Base-by-base conservation (phyloP, 2,329 filamentous ascomycete species). In the Thermomyces lanuginosus region DNA sequence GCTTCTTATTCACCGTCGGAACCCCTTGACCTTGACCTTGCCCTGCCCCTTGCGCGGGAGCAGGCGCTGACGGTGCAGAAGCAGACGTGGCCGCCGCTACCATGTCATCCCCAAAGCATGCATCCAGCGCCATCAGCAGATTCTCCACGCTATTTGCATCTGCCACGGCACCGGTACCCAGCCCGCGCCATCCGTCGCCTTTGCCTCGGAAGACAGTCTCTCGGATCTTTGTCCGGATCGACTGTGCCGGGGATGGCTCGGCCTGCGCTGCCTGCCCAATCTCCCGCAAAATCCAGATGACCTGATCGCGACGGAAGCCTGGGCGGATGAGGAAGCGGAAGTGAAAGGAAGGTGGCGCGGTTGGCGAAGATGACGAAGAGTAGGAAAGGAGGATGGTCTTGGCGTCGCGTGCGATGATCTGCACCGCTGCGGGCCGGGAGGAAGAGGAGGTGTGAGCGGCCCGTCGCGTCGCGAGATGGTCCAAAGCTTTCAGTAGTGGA, bases 181-280 rank as follows among this genome's bases (percentile, higher is more conserved):
- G 38, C 8, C 54, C 54, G 23, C 42, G 46, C 54, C 54, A 58
- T 4, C 53, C 52, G 26, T 51, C 37, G 18, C 51, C 51, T 20
- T 42, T 48, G 3, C 46, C 44, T 17, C 41, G 41, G 33, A 52
- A 56, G 21, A 58, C 31, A 12, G 39, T 45, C 23, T 51, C 43
- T 16, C 36, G 42, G 13, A 56, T 31, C 8, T 31, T 39, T n/a
- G n/a, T n/a, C n/a, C n/a, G n/a, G n/a, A n/a, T n/a, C n/a, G n/a
- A n/a, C n/a, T n/a, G n/a, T n/a, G n/a, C n/a, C n/a, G n/a, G n/a
- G n/a, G n/a, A n/a, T n/a, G n/a, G n/a, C n/a, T n/a, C n/a, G 12
- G 25, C 30, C 27, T 37, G 24, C 8, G 32, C 36, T 9, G 46
- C 24, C 18, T 40, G 35, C n/a, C 33, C 36, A 23, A 32, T 33